phyloP scores from a whole-genome alignment of 2,329 filamentous ascomycete species.

The Arthrobotrys sinensis region DNA sequence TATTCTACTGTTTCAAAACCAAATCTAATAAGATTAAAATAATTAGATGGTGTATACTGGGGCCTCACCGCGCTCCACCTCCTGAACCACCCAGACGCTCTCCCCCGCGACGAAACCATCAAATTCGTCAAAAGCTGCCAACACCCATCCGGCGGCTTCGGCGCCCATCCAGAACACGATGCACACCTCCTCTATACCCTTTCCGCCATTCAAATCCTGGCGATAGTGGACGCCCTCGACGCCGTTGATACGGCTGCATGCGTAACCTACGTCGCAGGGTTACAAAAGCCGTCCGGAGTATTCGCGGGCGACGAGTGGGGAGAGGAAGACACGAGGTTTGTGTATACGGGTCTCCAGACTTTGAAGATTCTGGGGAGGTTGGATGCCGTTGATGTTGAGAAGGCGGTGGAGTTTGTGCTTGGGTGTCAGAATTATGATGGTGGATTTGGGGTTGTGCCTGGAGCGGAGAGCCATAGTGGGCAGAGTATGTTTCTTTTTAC shows the following conservation, averaged over 20 bases:
- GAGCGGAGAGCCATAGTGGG: conserved; percentile 92
- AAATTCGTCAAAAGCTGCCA: conserved; percentile 97
- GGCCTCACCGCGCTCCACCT: conserved; percentile 90
- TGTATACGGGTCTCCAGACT: conserved; percentile 91
- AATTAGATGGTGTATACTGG: conserved; percentile 87
- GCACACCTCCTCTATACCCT: conserved; percentile 96
- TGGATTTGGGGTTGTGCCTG: conserved; percentile 89
- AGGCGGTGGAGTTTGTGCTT: conserved; percentile 83
- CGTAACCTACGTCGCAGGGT: conserved; percentile 53
- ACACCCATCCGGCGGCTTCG: conserved; percentile 79
- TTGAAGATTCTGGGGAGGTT: conserved; percentile 82
- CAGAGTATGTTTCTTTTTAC: conserved; percentile 72
- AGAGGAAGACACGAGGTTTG: conserved; percentile 93
- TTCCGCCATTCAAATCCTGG: conserved; percentile 93
- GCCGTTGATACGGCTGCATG: conserved; percentile 76
- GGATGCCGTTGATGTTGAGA: conserved; percentile 82
- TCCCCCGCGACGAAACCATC: conserved; percentile 85
- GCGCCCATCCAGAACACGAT: conserved; percentile 93
- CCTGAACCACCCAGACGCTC: conserved; percentile 82
- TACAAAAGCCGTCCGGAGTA: conserved; percentile 75
- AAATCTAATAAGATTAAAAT: not conserved
- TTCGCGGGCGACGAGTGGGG: conserved; percentile 98
- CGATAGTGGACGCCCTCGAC: conserved; percentile 85
- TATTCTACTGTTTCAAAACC: too few species aligned
- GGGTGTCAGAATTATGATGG: conserved; percentile 94